Base-by-base conservation (phyloP, 2,329 filamentous ascomycete species). In the Clathrospora elynae region DNA sequence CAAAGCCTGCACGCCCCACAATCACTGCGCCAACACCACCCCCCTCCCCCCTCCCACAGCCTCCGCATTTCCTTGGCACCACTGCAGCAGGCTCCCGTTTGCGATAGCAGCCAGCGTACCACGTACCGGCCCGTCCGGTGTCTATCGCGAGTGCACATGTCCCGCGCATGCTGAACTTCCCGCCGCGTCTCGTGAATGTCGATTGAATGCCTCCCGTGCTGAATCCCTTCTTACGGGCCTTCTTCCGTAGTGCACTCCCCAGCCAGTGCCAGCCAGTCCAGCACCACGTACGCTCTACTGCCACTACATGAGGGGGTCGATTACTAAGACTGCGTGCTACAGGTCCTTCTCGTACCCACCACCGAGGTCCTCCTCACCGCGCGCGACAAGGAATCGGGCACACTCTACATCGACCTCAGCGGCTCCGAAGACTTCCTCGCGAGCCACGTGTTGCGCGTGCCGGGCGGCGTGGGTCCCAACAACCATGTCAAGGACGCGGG, bases 161-260 rank as follows among this genome's bases (percentile, higher is more conserved):
- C 50, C 61, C 49, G 48, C 52, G 45, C 53, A 45, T 49, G 45
- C 52, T 45, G 45, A 53, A 38, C 29, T 32, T 26, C 28, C 35
- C 35, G 33, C 51, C 40, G 50, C 52, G 30, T 31, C 39, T 40
- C 26, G 41, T 62, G 56, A 29, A 64, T 67, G 63, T 71, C 68
- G 75, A 73, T 78, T 87, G 86, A 84, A 96, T 96, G 91, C 91
- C 91, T 86, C 90, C 93, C 78, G 64, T 66, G 53, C 82, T 97
- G 85, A 99, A 99, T 77, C 93, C 93, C 72, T 97, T 96, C 76
- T 82, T 99, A 73, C 86, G 88, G 79, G 90, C 92, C 80, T 97
- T 99, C 84, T 96, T 96, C 82, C 90, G 90, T 78, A 97, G 90
- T 82, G 85, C 89, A 72, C 82, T 96, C 69, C 87, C 88, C 61